Conservation (phyloP, 768 basidiomycete species). For the Auricularia cornea region DNA sequence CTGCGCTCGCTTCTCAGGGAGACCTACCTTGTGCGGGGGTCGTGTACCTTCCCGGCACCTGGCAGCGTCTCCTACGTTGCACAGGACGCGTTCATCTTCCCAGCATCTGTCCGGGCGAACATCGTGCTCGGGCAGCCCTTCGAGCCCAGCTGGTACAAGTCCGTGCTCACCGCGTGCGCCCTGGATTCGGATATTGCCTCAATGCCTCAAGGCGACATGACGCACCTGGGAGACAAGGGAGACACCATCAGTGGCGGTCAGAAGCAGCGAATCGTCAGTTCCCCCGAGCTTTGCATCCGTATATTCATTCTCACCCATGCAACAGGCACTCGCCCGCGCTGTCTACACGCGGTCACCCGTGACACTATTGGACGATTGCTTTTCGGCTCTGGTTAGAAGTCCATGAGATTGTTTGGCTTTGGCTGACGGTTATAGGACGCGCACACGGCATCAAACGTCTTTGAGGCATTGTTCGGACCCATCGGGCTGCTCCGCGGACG, state of each 20-base stretch:
- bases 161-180: constrained; percentile 14
- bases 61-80: constrained; percentile 18
- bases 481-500: not conserved
- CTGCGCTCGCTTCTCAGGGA: not conserved
- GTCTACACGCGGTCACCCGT: not conserved
- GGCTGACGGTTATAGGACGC: not conserved
- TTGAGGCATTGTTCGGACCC: not conserved
- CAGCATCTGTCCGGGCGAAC: constrained; percentile 23
- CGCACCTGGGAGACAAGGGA: constrained; percentile 9
- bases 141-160: constrained; percentile 23
- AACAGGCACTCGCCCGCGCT: not conserved
- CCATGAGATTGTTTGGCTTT: not conserved
- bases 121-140: constrained; percentile 27
- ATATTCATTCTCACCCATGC: not conserved
- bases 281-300: not conserved
- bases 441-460: not conserved
- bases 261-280: not conserved
- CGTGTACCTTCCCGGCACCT: not conserved
- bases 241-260: constrained; percentile 4
- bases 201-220: constrained; percentile 27
- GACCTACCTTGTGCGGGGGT: not conserved
- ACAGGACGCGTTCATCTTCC: constrained; percentile 30
- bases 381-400: not conserved
- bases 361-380: not conserved
- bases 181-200: constrained; percentile 26